A percentile compares a stretch with the other conserved stretches of the same genome.
These are phyloP conservation scores for Aegilops tauschii DNA, from an alignment of 176 grass and related monocot species.

Conservation along the genomic window DNA sequence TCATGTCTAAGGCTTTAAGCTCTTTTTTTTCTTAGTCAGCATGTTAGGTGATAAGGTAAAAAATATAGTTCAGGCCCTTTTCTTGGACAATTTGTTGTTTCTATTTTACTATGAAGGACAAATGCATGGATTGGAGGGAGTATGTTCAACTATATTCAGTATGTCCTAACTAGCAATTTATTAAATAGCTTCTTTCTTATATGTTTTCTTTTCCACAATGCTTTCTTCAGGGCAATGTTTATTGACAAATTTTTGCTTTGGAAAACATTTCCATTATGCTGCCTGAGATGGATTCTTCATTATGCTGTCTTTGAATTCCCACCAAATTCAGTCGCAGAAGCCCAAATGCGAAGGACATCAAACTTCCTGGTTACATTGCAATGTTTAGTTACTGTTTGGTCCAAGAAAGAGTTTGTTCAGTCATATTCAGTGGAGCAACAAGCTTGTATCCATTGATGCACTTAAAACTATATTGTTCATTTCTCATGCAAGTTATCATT, in stretches of 20 bases:
- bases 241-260: conserved; percentile 84
- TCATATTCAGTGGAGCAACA: conserved; percentile 96
- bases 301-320: conserved; percentile 80
- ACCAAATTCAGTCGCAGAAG: conserved; percentile 47
- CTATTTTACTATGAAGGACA: neutral
- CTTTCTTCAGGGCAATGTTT: conserved; percentile 73
- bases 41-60: neutral
- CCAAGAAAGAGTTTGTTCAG: conserved; percentile 85
- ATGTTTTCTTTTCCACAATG: conserved; percentile 26
- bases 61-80: conserved; percentile 3
- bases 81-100: neutral
- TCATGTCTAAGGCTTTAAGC: conserved; percentile 18
- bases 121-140: neutral
- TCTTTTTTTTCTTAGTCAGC: neutral
- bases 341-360: conserved; percentile 43
- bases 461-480: conserved; percentile 28
- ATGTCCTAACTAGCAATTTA: neutral
- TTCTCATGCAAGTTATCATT: conserved; percentile 21
- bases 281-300: conserved; percentile 91
- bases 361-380: conserved; percentile 50
- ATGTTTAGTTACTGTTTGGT: conserved; percentile 70
- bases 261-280: conserved; percentile 94
- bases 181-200: conserved; percentile 16
- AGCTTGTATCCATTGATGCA: conserved; percentile 87
- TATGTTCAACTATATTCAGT: conserved; percentile 5